Evolutionary conservation across 1,284 basidiomycete genomes (phyloP).

Genomic region (Rhizoctonia solani): DNA sequence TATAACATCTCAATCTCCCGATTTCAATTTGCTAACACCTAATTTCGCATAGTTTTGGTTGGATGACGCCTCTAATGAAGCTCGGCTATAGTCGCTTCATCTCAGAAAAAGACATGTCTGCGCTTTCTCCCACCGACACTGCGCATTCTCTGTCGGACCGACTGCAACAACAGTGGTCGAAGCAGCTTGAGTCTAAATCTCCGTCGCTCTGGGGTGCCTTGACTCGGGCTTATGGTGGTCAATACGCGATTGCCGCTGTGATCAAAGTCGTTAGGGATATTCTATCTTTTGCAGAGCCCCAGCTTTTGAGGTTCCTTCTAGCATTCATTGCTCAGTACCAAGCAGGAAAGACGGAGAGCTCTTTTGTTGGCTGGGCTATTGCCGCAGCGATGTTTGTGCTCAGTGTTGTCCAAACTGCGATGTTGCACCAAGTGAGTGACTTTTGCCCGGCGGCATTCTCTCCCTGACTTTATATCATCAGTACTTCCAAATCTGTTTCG

Average conservation of each 20-base stretch:
- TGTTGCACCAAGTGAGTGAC: conserved; percentile 75
- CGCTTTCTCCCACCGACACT: conserved; percentile 69
- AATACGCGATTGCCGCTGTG: conserved; percentile 68
- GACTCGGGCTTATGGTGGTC: conserved; percentile 75
- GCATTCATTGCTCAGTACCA: conserved; percentile 82
- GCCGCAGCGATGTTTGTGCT: conserved; percentile 79
- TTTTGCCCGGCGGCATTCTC: neutral
- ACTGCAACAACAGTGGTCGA: conserved; percentile 56
- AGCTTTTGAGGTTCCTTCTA: conserved; percentile 81
- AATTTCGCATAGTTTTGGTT: conserved; percentile 64
- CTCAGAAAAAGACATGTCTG: conserved; percentile 76
- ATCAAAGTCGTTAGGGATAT: conserved; percentile 81
- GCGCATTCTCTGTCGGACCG: conserved; percentile 69
- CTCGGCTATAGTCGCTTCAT: conserved; percentile 55
- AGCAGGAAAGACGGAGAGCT: conserved; percentile 40
- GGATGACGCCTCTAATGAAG: conserved; percentile 79
- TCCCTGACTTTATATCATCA: conserved; percentile 41
- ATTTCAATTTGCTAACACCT: conserved; percentile 36
- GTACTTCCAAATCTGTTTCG: conserved; percentile 83
- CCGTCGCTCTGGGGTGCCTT: conserved; percentile 75
- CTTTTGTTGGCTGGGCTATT: conserved; percentile 72
- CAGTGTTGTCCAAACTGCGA: conserved; percentile 76
- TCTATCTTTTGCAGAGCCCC: conserved; percentile 85
- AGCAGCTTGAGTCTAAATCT: conserved; percentile 38
- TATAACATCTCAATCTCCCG: no score